Percentiles rank a stretch among this genome's conserved stretches.
Conservation (phyloP, 345 rosid genomes). For the Passiflora organensis region DNA sequence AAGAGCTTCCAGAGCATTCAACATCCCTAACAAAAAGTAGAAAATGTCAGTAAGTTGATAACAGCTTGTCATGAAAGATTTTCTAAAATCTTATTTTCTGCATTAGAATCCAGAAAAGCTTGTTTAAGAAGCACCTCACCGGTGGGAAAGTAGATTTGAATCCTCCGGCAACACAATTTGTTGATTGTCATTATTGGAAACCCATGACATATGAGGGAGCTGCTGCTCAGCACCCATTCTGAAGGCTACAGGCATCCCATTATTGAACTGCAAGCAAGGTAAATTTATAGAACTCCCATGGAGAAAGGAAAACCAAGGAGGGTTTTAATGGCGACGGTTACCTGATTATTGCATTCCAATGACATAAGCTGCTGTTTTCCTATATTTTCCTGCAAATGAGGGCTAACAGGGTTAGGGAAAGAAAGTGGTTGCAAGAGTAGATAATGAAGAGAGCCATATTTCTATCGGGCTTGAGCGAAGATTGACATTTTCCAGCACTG, state of each 20-base stretch:
- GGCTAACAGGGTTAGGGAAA: neutral
- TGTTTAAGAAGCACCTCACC: constrained; percentile 28
- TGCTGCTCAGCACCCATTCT: constrained; percentile 56
- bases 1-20: constrained; percentile 66
- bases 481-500: neutral
- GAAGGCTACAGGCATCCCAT: constrained; percentile 48
- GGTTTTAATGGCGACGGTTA: constrained; percentile 13
- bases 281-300: constrained; percentile 8
- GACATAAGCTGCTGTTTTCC: constrained; percentile 49
- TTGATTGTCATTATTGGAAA: constrained; percentile 41
- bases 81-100: neutral
- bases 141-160: constrained; percentile 41
- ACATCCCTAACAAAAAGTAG: constrained; percentile 51
- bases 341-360: constrained; percentile 50
- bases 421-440: neutral
- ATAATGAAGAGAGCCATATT: neutral
- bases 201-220: constrained; percentile 52
- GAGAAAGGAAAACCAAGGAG: neutral
- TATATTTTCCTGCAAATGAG: constrained; percentile 36
- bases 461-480: too few species aligned
- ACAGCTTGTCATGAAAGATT: neutral
- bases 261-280: constrained; percentile 42
- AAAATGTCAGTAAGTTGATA: neutral
- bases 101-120: constrained; percentile 5
- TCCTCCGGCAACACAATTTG: constrained; percentile 45